A percentile compares a stretch with the other conserved stretches of the same genome.
These are phyloP conservation scores for Leishmania guyanensis DNA, from an alignment of 208 protist genomes.

Conservation along the genomic window DNA sequence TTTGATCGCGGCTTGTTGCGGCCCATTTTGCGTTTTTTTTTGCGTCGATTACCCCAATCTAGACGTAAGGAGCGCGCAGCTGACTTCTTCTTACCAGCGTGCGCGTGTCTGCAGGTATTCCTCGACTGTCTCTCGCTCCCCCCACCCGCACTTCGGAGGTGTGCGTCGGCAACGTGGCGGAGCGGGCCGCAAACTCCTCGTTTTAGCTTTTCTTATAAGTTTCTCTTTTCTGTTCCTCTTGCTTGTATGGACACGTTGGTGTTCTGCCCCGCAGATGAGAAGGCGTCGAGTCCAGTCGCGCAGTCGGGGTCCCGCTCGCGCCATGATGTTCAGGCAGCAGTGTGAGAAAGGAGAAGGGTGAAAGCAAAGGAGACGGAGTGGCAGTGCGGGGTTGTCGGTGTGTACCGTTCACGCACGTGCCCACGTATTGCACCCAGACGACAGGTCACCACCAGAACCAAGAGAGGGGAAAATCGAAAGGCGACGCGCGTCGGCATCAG, in stretches of 20 bases:
- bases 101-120: background rate
- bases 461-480: background rate
- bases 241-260: background rate
- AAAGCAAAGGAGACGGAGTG: background rate
- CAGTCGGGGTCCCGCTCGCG: background rate
- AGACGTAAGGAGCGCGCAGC: background rate
- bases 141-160: background rate
- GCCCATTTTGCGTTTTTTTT: conserved; percentile 10
- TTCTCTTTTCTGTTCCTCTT: background rate
- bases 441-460: background rate
- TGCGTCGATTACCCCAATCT: background rate
- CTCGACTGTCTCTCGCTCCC: background rate
- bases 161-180: background rate
- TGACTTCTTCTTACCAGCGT: background rate
- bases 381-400: background rate
- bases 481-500: background rate
- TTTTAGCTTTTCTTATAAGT: background rate
- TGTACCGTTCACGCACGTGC: background rate
- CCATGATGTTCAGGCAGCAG: background rate
- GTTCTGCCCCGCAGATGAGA: background rate
- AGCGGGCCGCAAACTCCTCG: background rate
- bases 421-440: background rate
- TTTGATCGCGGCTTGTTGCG: conserved; percentile 47
- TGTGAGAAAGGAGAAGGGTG: background rate
- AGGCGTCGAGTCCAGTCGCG: background rate